Evolutionary conservation across 192 early-diverging fungal genomes (phyloP).

Genomic region (Backusella morwellensis): DNA sequence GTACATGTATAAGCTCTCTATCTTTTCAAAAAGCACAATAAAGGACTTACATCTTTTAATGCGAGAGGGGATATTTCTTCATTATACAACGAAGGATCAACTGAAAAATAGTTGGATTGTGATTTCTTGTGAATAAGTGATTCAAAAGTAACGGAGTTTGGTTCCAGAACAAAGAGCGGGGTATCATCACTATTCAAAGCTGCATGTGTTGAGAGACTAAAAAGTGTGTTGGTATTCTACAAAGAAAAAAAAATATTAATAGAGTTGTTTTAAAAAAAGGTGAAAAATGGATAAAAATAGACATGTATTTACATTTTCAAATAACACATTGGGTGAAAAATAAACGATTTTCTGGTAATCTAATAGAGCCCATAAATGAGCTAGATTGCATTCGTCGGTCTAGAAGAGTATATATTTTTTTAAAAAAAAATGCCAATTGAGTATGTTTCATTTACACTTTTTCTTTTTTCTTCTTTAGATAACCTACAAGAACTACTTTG

Average conservation of each 20-base stretch:
- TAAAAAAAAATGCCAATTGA: neutral
- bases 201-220: neutral
- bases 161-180: conserved; percentile 8
- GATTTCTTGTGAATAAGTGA: neutral
- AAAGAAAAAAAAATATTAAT: neutral
- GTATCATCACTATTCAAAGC: neutral
- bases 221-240: neutral
- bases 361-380: conserved; percentile 5
- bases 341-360: conserved; percentile 22
- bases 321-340: conserved; percentile 2
- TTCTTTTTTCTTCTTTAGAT: neutral
- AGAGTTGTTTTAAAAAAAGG: neutral
- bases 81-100: neutral
- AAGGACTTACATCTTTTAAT: neutral
- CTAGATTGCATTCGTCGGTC: neutral
- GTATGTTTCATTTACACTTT: neutral
- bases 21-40: too few relatives aligned
- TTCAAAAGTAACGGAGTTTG: conserved; percentile 5
- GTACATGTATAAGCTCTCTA: too few relatives aligned
- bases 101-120: neutral
- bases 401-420: neutral
- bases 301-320: neutral
- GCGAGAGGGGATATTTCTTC: neutral
- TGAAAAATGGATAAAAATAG: neutral
- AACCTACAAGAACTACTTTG: neutral